A percentile compares a stretch with the other conserved stretches of the same genome.
These are phyloP conservation scores for Globisporangium carolinianum DNA, from an alignment of 352 stramenopile genomes.

Conservation along the genomic window DNA sequence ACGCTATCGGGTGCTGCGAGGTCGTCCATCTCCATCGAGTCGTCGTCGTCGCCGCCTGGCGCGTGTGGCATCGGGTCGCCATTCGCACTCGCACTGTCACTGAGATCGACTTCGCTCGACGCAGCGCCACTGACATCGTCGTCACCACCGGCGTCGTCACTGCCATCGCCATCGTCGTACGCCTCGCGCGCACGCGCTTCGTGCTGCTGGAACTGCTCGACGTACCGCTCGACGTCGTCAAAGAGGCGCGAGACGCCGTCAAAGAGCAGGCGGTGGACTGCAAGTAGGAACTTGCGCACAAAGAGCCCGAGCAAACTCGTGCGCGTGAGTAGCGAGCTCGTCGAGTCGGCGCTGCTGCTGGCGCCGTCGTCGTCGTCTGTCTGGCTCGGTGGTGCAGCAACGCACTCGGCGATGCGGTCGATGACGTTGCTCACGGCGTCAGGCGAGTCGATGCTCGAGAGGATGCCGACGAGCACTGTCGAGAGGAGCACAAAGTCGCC, in stretches of 20 bases:
- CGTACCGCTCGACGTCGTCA: slow-evolving; percentile 52
- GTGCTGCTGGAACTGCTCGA: slow-evolving; percentile 35
- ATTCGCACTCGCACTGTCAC: not conserved
- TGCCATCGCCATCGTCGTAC: not conserved
- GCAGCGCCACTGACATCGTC: not conserved
- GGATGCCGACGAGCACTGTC: slow-evolving; percentile 36
- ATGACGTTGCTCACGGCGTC: slow-evolving; percentile 57
- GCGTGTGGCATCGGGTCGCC: not conserved
- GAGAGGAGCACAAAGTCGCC: slow-evolving; percentile 39
- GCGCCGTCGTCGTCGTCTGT: slow-evolving; percentile 8
- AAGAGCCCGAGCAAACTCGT: slow-evolving; percentile 61
- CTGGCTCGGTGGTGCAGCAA: slow-evolving; percentile 21
- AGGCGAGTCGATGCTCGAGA: slow-evolving; percentile 51
- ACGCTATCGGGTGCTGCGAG: slow-evolving; percentile 2
- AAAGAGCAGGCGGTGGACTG: slow-evolving; percentile 51
- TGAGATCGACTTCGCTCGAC: not conserved
- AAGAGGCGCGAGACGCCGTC: slow-evolving; percentile 64
- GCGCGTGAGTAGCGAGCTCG: slow-evolving; percentile 39
- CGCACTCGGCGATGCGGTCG: slow-evolving; percentile 58
- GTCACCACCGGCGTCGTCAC: not conserved
- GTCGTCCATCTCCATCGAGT: slow-evolving; percentile 10
- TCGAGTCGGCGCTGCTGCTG: slow-evolving; percentile 24
- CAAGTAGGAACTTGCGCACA: slow-evolving; percentile 60
- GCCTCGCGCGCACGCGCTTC: slow-evolving; percentile 8
- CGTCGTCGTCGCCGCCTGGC: not conserved